Base-by-base conservation (phyloP, 768 basidiomycete genomes). In the Lenzites betulinus region DNA sequence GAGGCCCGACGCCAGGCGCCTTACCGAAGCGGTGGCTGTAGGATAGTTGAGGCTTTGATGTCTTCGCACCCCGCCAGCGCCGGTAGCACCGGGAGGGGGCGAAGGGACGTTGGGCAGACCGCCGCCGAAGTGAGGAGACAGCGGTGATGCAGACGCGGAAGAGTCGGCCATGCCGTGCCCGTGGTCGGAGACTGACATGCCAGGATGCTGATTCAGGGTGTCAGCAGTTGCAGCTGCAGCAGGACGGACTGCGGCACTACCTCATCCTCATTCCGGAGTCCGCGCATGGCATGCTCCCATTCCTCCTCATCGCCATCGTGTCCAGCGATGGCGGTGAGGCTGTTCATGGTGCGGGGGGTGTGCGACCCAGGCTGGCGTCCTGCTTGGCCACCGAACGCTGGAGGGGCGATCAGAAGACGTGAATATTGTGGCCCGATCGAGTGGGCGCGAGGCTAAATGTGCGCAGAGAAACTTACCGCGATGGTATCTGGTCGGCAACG, bases 271-370 rank as follows among this genome's bases (percentile, higher is more conserved):
- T 84, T 78, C 13, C 77, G 75, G 71, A 83, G 75, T 74, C 79
- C 82, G 20, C 79, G 74, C 73, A 87, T 80, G 41, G 85, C 84
- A 43, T 80, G 77, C 71, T 91, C 89, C 92, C 92, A 94, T 57
- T 91, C 89, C 64, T 93, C 92, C 71, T 94, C 92, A 61, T 92
- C 92, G 66, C 88, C 90, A 66, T 94, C 92, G 68, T 91, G 88
- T 42, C 90, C 91, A 52, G 89, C 86, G 73, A 94, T 93, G 55
- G 89, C 89, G 36, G 89, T 83, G 54, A 94, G 83, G 72, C 90
- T 93, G 68, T 92, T 93, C 74, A 93, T 77, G 23, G 84, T 83
- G 60, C 90, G 86, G 35, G 89, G 88, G 25, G 89, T 88, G 63
- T 81, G 70, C 66, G 77, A 87, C 26, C 88, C 88, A 12, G 83